Conservation (phyloP, 2,329 filamentous ascomycete species). For the Pseudogymnoascus sp. region DNA sequence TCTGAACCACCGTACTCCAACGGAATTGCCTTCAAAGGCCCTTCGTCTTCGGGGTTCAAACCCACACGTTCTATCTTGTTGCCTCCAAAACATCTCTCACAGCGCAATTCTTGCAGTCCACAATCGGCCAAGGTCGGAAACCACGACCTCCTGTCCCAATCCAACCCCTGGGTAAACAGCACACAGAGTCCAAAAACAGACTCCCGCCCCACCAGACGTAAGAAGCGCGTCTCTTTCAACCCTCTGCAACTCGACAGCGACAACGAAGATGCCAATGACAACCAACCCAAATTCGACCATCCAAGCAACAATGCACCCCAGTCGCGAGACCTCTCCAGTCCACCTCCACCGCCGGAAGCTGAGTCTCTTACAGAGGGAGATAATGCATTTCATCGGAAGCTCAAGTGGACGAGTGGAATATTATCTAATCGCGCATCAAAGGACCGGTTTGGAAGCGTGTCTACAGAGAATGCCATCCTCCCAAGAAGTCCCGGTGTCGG, state of each 20-base stretch:
- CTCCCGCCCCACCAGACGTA: constrained; percentile 11
- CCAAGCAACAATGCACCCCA: not conserved
- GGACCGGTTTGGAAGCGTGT: not conserved
- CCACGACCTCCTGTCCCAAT: not conserved
- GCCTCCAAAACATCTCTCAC: not conserved
- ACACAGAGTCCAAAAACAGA: not conserved
- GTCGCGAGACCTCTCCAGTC: not conserved
- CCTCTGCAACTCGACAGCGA: constrained; percentile 6
- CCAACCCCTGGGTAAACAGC: not conserved
- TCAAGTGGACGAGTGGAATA: not conserved
- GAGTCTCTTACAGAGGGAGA: not conserved
- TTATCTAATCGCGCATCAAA: not conserved
- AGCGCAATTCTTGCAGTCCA: not conserved
- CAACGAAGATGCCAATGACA: not conserved
- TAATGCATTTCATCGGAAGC: not conserved
- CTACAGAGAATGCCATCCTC: not conserved
- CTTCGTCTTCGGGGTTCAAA: not conserved
- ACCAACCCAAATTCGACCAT: not conserved
- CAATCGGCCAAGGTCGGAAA: not conserved
- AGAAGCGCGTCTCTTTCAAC: constrained; percentile 26
- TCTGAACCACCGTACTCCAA: not conserved
- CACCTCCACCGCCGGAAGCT: constrained; percentile 2
- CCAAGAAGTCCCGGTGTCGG: constrained; percentile 20
- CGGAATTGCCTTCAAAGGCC: not conserved
- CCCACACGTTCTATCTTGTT: not conserved